Evolutionary conservation across 2,329 filamentous ascomycete species (phyloP), one percentile per base, ranked within the genome.

Genomic region (Lachnum nothofagi): DNA sequence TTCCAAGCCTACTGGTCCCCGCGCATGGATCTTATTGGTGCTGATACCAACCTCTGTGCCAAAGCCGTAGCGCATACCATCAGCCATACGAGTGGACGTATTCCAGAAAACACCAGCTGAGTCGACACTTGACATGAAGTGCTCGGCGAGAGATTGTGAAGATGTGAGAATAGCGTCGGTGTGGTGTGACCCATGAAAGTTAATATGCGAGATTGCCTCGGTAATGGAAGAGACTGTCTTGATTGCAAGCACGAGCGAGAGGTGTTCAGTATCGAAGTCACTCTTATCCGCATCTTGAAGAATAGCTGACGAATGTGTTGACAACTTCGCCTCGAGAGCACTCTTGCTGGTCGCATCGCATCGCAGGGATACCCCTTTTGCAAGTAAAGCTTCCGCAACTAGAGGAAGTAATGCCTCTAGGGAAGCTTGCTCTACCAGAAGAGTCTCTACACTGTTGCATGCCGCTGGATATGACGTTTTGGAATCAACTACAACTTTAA

Each of bases 21-120:
- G 77, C 1, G 88, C 87, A 67, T 98, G 93, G 56, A 98, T 95
- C 75, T 97, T 98, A 75, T 96, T 98, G 42, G 93, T 98, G 72
- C 88, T 94, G 70, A 98, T 97, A 46, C 93, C 93, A 20, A 98
- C 93, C 71, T 98, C 93, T 0, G 93, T 97, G 41, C 93, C 93
- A 69, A 98, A 98, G 6, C 93, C 93, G 67, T 94, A 97, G 35
- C 93, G 79, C 86, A 95, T 96, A 6, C 93, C 93, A 67, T 98
- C 93, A 5, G 91, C 90, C 71, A 98, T 91, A 43, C 93, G 81
- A 7, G 89, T 95, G 20, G 88, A 94, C 6, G 90, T 88, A 67
- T 98, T 98, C 90, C 91, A 96, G 76, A 95, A 98, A 16, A 91
- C 91, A 44, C 91, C 91, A 0, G 90, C 86, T 23, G 89, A 88